Percentiles rank a stretch among this genome's conserved stretches.
Evolutionary conservation across 2,329 filamentous ascomycete genomes (phyloP).

Genomic region (Talaromyces funiculosus): DNA sequence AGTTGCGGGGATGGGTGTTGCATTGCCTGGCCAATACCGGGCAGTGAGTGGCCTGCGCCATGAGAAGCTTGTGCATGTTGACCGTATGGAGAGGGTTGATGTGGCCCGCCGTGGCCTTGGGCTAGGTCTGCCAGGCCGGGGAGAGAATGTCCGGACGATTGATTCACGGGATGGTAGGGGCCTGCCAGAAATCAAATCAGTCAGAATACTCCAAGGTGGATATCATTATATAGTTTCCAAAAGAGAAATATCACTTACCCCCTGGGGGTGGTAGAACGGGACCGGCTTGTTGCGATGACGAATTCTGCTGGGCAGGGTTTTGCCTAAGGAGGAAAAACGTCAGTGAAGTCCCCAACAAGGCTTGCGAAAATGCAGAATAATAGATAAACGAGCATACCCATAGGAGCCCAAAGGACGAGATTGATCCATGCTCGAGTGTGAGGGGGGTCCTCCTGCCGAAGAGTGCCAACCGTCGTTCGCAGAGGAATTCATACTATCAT

Average conservation of each 20-base stretch:
- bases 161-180: conserved; percentile 38
- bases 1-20: conserved; percentile 39
- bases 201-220: too few relatives aligned
- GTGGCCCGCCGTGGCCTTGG: conserved; percentile 38
- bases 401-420: conserved; percentile 40
- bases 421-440: conserved; percentile 39
- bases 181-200: conserved; percentile 22
- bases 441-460: conserved; percentile 33
- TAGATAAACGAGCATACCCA: conserved; percentile 30
- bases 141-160: conserved; percentile 41
- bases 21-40: conserved; percentile 39
- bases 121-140: conserved; percentile 44
- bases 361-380: not conserved
- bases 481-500: conserved; percentile 35
- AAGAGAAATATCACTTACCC: conserved; percentile 27
- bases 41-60: conserved; percentile 33
- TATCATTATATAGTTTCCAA: not conserved
- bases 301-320: conserved; percentile 36
- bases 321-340: conserved; percentile 24
- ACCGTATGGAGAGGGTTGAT: conserved; percentile 39
- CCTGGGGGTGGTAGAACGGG: conserved; percentile 37
- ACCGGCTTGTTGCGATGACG: conserved; percentile 32
- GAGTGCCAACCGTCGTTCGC: conserved; percentile 41
- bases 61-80: conserved; percentile 37
- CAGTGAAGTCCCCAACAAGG: not conserved